Base-by-base conservation (phyloP, 441 rosid genomes). In the Bocquillonia castaneifolia region DNA sequence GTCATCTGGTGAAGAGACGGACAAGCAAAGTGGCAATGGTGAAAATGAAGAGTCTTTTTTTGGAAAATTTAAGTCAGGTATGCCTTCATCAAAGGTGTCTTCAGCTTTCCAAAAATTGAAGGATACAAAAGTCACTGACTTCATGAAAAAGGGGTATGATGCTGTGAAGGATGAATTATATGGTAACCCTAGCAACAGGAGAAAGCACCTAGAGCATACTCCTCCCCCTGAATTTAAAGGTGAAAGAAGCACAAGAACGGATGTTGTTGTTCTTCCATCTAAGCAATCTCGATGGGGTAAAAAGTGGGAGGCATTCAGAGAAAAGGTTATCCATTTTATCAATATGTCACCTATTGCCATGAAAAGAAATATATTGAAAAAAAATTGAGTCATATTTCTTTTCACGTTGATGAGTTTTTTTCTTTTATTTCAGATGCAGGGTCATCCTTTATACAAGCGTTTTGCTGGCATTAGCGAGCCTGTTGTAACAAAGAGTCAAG, bases 71-170 rank as follows among this genome's bases (percentile, higher is more conserved):
- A 90, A 79, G 82, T 85, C 91, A 0, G 74, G 82, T 70, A 72
- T 86, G 63, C 84, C 91, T 76, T 84, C 97, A 17, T 86, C 86
- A 18, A 85, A 84, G 76, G 81, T 92, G 32, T 81, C 90, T 3
- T 68, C 65, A 42, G 87, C 92, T 59, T 83, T 86, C 74, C 75
- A 81, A 70, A 93, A 66, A 81, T 80, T 90, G 61, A 90, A 79
- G 85, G 90, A 80, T 60, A 83, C 80, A 53, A 90, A 88, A 64
- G 88, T 87, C 50, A 68, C 84, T 68, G 94, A 92, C 76, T 60
- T 90, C 20, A 88, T 92, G 25, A 92, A 80, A 88, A 90, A 90
- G 74, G 99, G 97, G 56, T 85, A 86, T 82, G 98, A 81, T 70
- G 86, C 83, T 75, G 84, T 94, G 44, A 88, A 86, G 83, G 98